Evolutionary conservation across 495 filamentous ascomycete genomes (phyloP), one percentile per base, ranked within the genome.

Genomic region (Penicillium desertorum): DNA sequence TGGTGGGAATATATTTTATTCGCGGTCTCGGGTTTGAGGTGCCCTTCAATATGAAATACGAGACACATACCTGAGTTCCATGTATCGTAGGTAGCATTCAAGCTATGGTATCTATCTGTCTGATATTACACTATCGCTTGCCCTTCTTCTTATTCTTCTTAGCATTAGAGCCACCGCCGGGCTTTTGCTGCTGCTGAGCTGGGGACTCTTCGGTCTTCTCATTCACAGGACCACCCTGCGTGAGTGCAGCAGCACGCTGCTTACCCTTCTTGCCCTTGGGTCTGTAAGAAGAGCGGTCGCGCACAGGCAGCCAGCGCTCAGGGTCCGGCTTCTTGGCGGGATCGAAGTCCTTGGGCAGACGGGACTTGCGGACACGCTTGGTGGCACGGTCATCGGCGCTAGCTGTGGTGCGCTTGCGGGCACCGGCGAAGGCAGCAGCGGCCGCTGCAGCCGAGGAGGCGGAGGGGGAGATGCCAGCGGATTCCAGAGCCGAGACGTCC

Each of bases 191-290:
- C 53, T 67, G 71, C 57, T 54, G 67, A 25, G 77, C 78, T 76
- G 80, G 76, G 2, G 83, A 79, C 34, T 86, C 88, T 22, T 84
- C 86, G 10, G 84, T 82, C 66, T 87, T 86, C 57, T 88, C 89
- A 51, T 70, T 81, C 19, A 88, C 86, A 39, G 84, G 72, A 36
- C 92, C 92, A 61, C 94, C 94, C 75, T 98, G 94, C 11, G 90
- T 96, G 30, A 86, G 76, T 43, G 88, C 89, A 25, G 81, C 83
- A 16, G 81, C 85, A 67, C 84, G 86, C 77, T 88, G 89, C 80
- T 90, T 92, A 11, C 90, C 90, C 79, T 96, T 97, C 70, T 86
- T 87, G 11, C 92, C 91, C 75, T 95, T 96, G 14, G 92, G 92
- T 48, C 87, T 76, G 73, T 96, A 99, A 43, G 82, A 87, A 60